Base-by-base conservation (phyloP, 2,329 filamentous ascomycete species). In the Allantophomopsis cytisporea region DNA sequence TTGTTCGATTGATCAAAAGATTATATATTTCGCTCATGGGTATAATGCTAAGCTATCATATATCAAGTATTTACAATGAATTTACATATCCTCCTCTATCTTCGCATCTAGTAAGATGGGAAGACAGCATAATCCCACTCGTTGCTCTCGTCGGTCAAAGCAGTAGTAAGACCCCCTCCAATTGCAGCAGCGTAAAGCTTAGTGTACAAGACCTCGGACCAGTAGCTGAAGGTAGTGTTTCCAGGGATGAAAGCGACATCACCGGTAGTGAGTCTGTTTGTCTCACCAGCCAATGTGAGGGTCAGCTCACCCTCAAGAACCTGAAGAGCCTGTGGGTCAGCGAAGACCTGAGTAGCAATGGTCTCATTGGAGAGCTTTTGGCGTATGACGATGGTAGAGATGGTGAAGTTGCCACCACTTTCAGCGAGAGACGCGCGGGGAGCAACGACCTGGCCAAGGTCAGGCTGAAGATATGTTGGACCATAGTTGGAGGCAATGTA, bases 401-500 rank as follows among this genome's bases (percentile, higher is more conserved):
- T 47, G 12, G 63, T 63, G 47, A 64, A 67, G 43, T 61, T 62
- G 3, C 49, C 53, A 4, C 55, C 58, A 41, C 60, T 59, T 47
- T 65, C 59, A 13, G 48, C 43, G 5, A 53, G 48, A 2, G 62
- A 63, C 13, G 65, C 57, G 28, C 68, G 58, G 2, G 64, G 63
- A 43, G 61, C 57, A 2, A 68, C 50, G 40, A 68, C 55, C 46
- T 63, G 58, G 49, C 66, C 66, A 20, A 49, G 39, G 34, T 55
- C 57, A 14, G 50, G 47, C 1, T 59, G 61, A 4, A 68, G 54
- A 41, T 61, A 65, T 45, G 64, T 66, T 8, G 63, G 62, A 0
- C 65, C 64, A 41, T 61, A 63, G 45, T 61, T 57, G 43, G 64
- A 66, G 23, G 64, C 65, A 31, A 66, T 43, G 43, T 61, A 66